These are phyloP conservation scores for Lepraria neglecta DNA, from an alignment of 495 filamentous ascomycete species.

Conservation along the genomic window DNA sequence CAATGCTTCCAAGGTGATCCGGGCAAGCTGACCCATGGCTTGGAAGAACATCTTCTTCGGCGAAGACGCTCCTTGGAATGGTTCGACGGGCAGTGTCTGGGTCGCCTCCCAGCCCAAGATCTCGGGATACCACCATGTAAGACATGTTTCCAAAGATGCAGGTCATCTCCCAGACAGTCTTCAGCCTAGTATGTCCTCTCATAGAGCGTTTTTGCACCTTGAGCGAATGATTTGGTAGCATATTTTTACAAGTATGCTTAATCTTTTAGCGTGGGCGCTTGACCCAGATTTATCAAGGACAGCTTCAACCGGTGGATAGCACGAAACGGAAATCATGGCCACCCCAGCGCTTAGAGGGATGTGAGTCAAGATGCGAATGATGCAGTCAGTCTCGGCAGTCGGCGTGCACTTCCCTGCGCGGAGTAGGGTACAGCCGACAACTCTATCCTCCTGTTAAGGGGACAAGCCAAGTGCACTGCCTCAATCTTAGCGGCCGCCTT, in stretches of 20 bases:
- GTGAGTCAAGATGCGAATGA: background rate
- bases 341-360: background rate
- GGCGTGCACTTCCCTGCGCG: background rate
- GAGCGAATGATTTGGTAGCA: background rate
- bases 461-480: slow-evolving; percentile 15
- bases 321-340: background rate
- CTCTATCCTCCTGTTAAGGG: slow-evolving; percentile 1
- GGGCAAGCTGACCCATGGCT: background rate
- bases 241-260: background rate
- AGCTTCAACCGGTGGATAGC: background rate
- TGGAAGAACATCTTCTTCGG: background rate
- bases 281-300: background rate
- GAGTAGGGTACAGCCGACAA: slow-evolving; percentile 7
- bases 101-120: background rate
- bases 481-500: background rate
- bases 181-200: background rate
- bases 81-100: background rate
- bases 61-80: background rate
- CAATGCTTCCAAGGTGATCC: background rate
- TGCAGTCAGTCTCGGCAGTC: background rate
- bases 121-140: background rate
- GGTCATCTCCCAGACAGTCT: background rate
- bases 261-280: slow-evolving; percentile 5
- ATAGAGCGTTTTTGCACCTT: background rate
- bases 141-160: slow-evolving; percentile 3